Evolutionary conservation across 2,329 filamentous ascomycete genomes (phyloP).

Genomic region (Rhynchosporium secalis): DNA sequence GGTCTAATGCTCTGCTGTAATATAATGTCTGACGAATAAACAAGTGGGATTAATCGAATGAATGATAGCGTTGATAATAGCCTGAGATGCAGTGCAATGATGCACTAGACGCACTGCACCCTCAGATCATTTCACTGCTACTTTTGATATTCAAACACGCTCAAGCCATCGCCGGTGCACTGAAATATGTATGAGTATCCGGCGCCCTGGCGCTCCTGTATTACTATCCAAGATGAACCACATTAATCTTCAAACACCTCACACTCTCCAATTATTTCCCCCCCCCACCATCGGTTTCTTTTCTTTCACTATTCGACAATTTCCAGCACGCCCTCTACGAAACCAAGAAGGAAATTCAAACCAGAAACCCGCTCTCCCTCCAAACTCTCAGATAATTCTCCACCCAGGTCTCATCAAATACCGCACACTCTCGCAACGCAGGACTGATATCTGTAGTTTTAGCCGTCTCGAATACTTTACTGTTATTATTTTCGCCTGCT

Average conservation of each 20-base stretch:
- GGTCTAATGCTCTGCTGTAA: conserved; percentile 27
- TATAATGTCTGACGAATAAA: conserved; percentile 18
- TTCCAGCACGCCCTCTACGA: neutral
- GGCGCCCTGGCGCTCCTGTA: too few species aligned
- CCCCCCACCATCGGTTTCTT: neutral
- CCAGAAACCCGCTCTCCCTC: conserved; percentile 31
- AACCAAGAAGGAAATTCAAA: neutral
- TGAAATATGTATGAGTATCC: too few species aligned
- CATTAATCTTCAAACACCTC: neutral
- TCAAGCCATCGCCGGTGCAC: too few species aligned
- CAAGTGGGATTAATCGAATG: neutral
- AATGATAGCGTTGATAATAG: neutral
- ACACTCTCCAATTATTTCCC: neutral
- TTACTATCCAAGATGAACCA: too few species aligned
- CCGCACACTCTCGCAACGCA: conserved; percentile 26
- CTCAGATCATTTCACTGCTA: too few species aligned
- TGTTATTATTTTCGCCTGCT: conserved; percentile 7
- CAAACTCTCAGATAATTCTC: conserved; percentile 29
- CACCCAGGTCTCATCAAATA: conserved; percentile 29
- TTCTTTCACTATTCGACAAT: neutral
- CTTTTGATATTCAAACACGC: too few species aligned
- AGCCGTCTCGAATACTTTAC: conserved; percentile 30
- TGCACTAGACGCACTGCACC: neutral
- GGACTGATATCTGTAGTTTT: conserved; percentile 27
- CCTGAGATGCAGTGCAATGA: neutral